Percentiles rank a stretch among this genome's conserved stretches.
Evolutionary conservation across 2,329 filamentous ascomycete genomes (phyloP).

Genomic region (Alternaria gaisen): DNA sequence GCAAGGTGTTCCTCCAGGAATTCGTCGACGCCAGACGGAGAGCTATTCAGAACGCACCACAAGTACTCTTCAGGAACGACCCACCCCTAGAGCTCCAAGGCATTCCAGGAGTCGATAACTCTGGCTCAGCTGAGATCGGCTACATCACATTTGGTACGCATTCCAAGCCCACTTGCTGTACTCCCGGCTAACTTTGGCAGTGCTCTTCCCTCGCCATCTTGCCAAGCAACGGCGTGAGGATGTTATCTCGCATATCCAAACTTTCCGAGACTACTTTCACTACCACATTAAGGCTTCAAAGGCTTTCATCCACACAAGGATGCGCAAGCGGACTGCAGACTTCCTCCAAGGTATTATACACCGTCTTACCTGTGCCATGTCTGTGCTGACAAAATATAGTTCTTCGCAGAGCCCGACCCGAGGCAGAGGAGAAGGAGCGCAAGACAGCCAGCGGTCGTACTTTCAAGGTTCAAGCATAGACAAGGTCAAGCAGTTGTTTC

Average conservation of each 20-base stretch:
- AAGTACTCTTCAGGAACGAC: slow-evolving; percentile 95
- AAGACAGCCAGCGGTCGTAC: slow-evolving; percentile 98
- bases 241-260: slow-evolving; percentile 99
- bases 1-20: slow-evolving; percentile 93
- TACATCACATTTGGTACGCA: slow-evolving; percentile 94
- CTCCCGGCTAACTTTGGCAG: slow-evolving; percentile 57
- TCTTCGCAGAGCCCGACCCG: slow-evolving; percentile 92
- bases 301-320: slow-evolving; percentile 97
- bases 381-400: slow-evolving; percentile 66
- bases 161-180: slow-evolving; percentile 25
- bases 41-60: slow-evolving; percentile 97
- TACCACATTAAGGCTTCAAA: slow-evolving; percentile 99
- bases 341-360: slow-evolving; percentile 85
- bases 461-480: slow-evolving; percentile 71
- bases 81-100: slow-evolving; percentile 90
- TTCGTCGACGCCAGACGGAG: slow-evolving; percentile 95
- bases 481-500: background rate
- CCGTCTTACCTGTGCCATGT: background rate
- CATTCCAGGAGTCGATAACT: slow-evolving; percentile 78
- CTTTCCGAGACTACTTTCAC: slow-evolving; percentile 99
- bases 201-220: slow-evolving; percentile 94
- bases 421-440: slow-evolving; percentile 95
- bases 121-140: slow-evolving; percentile 84
- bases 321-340: slow-evolving; percentile 96
- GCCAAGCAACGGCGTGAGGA: slow-evolving; percentile 89